Evolutionary conservation across 352 stramenopile species (phyloP), one percentile per base, ranked within the genome.

Genomic region (Thraustochytrium striatum): DNA sequence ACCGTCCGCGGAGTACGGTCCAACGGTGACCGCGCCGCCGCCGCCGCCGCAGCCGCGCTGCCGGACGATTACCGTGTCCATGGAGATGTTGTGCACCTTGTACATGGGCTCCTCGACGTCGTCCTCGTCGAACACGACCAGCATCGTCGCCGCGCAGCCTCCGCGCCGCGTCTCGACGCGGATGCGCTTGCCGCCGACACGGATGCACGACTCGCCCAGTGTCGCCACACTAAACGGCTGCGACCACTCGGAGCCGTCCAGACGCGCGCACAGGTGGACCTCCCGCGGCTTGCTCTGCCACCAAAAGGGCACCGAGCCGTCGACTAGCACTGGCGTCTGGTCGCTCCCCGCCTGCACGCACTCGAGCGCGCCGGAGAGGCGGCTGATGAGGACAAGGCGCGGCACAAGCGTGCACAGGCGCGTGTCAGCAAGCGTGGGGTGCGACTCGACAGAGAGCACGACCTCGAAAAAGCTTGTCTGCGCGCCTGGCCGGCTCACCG

Each of bases 351-450:
- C 69, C 57, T 79, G 69, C 7, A 79, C 72, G 21, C 39, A 9
- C 8, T 52, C 30, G 0, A 73, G 25, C 3, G 21, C 28, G 0
- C 13, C 28, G 28, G 28, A 38, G 9, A 69, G 8, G 35, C 72
- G 44, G 11, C 72, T 79, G 7, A 79, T 52, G 19, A 79, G 16
- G 11, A 79, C 57, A 5, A 69, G 21, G 30, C 69, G 69, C 9
- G 69, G 69, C 19, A 52, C 68, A 53, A 79, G 28, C n/a, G 53
- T 79, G 69, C 69, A 79, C 53, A 79, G 21, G 0, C 50, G 41
- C 16, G 69, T 79, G 21, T 25, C 13, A 16, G 69, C 69, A 13
- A 79, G 32, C 16, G 52, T 69, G 11, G 69, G 57, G 33, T 79
- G 69, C 52, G 38, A 21, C 21, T 30, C 2, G 30, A 79, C 16